Evolutionary conservation across 106 monocot species (phyloP), one percentile per base, ranked within the genome.

Genomic region (Dendrobium chrysotoxum): DNA sequence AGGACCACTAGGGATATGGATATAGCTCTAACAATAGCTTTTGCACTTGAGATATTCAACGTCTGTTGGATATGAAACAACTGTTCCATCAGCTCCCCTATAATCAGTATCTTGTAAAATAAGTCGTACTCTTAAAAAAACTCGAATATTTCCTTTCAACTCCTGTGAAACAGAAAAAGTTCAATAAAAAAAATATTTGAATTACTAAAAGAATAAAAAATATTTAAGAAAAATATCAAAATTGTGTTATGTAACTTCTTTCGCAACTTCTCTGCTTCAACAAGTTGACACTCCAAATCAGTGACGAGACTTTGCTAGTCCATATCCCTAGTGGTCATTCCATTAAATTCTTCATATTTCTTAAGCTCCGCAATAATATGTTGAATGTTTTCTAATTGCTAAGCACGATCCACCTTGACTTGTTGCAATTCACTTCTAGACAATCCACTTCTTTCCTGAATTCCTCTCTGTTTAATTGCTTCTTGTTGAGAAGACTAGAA

Each of bases 211-310:
- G 15, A 10, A 40, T 21, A 44, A 75, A 38, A 44, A 8, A 4
- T 23, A 25, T 25, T n/a, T 75, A 46, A 35, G 40, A 40, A 75
- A 68, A 2, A 2, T 91, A 98, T 95, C 95, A 92, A 53, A 73
- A 99, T 99, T 35, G 92, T 95, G 45, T 99, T 99, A 67, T 99
- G 94, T 8, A 92, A 87, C 77, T 86, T 91, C 76, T 91, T 99
- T 1, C 98, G 88, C 54, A 99, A 50, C 40, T 84, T 91, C 74
- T 99, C 95, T 13, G 76, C 89, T 84, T 95, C 91, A 25, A 81
- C 28, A 64, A 95, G 89, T 81, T 88, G 88, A 68, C 53, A 40
- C 68, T 99, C 95, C 72, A 91, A 87, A 72, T 89, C 82, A 75
- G 81, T 75, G 40, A 99, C 67, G 35, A 79, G 91, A 44, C 73